Evolutionary conservation across 2,329 filamentous ascomycete genomes (phyloP), one percentile per base, ranked within the genome.

Genomic region (Sarocladiaceae sp.): DNA sequence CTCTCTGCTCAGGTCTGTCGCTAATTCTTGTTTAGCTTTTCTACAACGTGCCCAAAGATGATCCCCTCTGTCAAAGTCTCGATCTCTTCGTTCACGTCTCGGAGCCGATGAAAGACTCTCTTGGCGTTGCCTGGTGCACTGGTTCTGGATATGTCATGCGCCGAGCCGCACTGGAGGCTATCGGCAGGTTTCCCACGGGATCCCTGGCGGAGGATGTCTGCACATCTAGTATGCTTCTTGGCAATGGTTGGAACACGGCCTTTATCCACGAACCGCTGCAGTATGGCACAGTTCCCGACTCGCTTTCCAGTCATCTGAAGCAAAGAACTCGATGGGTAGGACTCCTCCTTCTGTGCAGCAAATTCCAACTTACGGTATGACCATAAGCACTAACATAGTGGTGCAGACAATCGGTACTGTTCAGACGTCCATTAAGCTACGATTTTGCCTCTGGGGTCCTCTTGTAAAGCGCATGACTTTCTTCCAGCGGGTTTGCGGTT

Each of bases 141-240:
- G 78, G 79, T 3, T 81, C 78, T 2, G 79, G 79, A 5, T 82
- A 78, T 54, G 66, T 77, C 8, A 69, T 76, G 37, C 75, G 78
- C 7, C 74, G 78, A 25, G 59, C 67, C 46, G 78, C 79, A 4
- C 64, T 82, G 4, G 72, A 77, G 17, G 68, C 72, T 5, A 79
- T 82, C 44, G 78, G 76, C 54, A 73, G 76, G 47, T 81, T 78
- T 59, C 78, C 78, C 1, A 67, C 72, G 2, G 75, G 71, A 7
- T 77, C 74, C 3, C 62, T 81, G 7, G 71, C 75, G 8, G 79
- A 82, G 63, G 79, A 82, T 56, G 71, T 77, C 4, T 71, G 68
- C 49, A 78, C 72, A n/a, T 79, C 76, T 5, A 74, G 71, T 1
- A 61, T 76, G 33, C 71, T 81, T 57, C 69, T 79, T 7, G 76